Percentiles rank a stretch among this genome's conserved stretches.
Conservation (phyloP, 768 basidiomycete genomes). For the Suillus placidus region DNA sequence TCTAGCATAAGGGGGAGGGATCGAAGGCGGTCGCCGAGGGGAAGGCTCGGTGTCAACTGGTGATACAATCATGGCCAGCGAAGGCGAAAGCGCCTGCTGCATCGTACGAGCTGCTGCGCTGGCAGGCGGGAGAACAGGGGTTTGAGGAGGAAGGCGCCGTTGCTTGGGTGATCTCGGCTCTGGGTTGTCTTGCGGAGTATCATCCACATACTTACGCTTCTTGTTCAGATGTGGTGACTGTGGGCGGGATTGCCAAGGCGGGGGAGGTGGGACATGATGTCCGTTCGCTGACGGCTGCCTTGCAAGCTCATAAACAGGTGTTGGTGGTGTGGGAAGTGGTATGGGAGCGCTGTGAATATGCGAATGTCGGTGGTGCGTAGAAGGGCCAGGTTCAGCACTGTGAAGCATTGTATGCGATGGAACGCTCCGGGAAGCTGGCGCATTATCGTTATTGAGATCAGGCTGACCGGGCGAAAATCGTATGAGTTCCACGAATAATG, state of each 20-base stretch:
- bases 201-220: conserved; percentile 39
- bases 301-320: conserved; percentile 36
- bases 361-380: conserved; percentile 31
- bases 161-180: conserved; percentile 37
- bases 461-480: conserved; percentile 40
- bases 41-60: conserved; percentile 37
- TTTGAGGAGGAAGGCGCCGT: conserved; percentile 37
- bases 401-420: conserved; percentile 23
- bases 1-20: conserved; percentile 20
- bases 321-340: conserved; percentile 36
- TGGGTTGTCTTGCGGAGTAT: conserved; percentile 25
- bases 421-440: conserved; percentile 19
- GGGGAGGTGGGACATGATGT: conserved; percentile 38
- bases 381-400: conserved; percentile 31
- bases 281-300: conserved; percentile 35
- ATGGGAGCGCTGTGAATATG: conserved; percentile 34
- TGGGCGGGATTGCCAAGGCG: conserved; percentile 28
- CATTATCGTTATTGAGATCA: conserved; percentile 23
- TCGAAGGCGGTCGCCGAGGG: conserved; percentile 33
- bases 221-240: conserved; percentile 35
- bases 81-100: conserved; percentile 38
- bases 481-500: conserved; percentile 76
- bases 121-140: conserved; percentile 31
- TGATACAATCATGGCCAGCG: conserved; percentile 39
- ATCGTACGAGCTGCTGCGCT: conserved; percentile 32